Evolutionary conservation across 1,284 basidiomycete species (phyloP).

Genomic region (Irpex sp.): DNA sequence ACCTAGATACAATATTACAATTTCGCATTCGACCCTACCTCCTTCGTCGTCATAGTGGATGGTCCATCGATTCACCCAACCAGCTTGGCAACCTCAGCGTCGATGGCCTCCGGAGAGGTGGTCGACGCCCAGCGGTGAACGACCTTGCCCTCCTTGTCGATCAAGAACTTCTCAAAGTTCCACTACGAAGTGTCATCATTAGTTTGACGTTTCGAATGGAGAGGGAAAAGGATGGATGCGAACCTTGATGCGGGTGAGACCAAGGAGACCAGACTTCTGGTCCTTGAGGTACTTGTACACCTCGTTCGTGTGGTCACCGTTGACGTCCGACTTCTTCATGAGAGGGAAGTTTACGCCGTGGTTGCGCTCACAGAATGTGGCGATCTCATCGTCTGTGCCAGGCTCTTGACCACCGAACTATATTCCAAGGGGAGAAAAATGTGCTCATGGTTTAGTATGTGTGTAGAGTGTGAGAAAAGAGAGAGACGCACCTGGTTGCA

Average conservation of each 20-base stretch:
- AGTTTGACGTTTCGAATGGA: too few relatives aligned
- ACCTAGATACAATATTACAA: constrained; percentile 5
- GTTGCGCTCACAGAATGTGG: constrained; percentile 77
- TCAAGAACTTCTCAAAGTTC: constrained; percentile 85
- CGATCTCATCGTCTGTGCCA: constrained; percentile 73
- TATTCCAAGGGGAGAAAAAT: not conserved
- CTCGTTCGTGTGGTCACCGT: constrained; percentile 83
- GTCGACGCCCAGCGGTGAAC: constrained; percentile 85
- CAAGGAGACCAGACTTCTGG: constrained; percentile 80
- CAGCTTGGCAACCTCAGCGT: constrained; percentile 68
- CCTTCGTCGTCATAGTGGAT: too few relatives aligned
- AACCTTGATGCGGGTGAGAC: constrained; percentile 84
- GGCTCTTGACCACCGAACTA: constrained; percentile 87
- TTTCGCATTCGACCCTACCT: not conserved
- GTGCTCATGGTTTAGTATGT: too few relatives aligned
- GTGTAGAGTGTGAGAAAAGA: not conserved
- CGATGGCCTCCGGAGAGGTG: constrained; percentile 79
- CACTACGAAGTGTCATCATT: constrained; percentile 51
- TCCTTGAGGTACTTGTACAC: constrained; percentile 91
- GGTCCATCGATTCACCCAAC: not conserved
- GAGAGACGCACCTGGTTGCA: constrained; percentile 82
- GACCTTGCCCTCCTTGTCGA: constrained; percentile 80
- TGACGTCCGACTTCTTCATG: constrained; percentile 93
- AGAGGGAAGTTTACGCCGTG: constrained; percentile 89
- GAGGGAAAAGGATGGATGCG: too few relatives aligned